These are phyloP conservation scores for Spongospora subterranea DNA, from an alignment of 208 protist genomes.

Conservation along the genomic window DNA sequence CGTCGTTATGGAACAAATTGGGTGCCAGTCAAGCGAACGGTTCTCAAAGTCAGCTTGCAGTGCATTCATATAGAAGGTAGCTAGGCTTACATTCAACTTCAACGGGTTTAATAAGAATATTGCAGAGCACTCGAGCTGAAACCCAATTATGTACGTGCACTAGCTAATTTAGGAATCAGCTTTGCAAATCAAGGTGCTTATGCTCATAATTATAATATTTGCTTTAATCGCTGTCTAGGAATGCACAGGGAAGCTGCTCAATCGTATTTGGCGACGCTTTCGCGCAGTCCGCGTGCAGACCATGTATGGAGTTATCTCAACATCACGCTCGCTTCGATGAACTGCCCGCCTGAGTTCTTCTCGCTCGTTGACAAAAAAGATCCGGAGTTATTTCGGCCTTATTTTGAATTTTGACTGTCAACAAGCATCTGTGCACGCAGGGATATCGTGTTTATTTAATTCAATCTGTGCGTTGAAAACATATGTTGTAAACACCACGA, in stretches of 20 bases:
- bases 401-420: conserved; percentile 56
- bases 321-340: conserved; percentile 28
- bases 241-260: conserved; percentile 43
- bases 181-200: conserved; percentile 63
- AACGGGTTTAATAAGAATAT: not conserved
- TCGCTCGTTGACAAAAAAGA: conserved; percentile 15
- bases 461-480: too few relatives aligned
- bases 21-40: conserved; percentile 68
- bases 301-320: conserved; percentile 55
- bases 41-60: conserved; percentile 23
- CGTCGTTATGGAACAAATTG: conserved; percentile 70
- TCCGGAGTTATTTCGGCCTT: not conserved
- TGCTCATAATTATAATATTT: not conserved
- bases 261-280: conserved; percentile 45
- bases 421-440: too few relatives aligned
- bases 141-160: conserved; percentile 67
- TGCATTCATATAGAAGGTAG: conserved; percentile 49
- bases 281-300: not conserved
- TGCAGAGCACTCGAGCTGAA: conserved; percentile 59
- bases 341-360: conserved; percentile 27
- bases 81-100: not conserved
- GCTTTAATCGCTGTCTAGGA: not conserved
- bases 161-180: conserved; percentile 65
- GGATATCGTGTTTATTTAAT: too few relatives aligned
- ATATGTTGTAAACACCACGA: too few relatives aligned